These are phyloP conservation scores for Oidium heveae DNA, from an alignment of 2,329 filamentous ascomycete species.

Conservation along the genomic window DNA sequence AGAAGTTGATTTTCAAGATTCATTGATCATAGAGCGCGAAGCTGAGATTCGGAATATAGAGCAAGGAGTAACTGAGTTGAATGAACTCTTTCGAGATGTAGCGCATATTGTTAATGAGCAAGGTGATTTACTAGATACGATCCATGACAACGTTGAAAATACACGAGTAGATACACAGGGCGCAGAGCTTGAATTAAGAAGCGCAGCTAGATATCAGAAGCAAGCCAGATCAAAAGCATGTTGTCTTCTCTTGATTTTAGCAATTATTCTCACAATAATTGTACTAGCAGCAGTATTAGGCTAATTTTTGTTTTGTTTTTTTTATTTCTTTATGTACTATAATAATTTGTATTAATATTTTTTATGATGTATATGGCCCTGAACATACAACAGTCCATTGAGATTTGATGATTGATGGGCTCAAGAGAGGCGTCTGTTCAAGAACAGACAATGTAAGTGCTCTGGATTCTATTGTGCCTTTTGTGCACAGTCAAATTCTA, in stretches of 20 bases:
- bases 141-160: constrained; percentile 68
- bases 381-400: no score
- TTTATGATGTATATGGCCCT: no score
- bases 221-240: constrained; percentile 86
- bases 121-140: constrained; percentile 66
- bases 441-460: no score
- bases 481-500: no score
- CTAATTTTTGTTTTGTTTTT: constrained; percentile 15
- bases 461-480: no score
- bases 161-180: constrained; percentile 60
- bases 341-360: no score
- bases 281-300: constrained; percentile 66
- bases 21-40: constrained; percentile 85
- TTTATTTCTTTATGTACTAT: no score
- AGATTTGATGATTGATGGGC: no score
- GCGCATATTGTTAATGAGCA: constrained; percentile 92
- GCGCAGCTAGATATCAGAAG: constrained; percentile 81
- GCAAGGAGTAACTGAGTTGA: constrained; percentile 82
- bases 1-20: constrained; percentile 94
- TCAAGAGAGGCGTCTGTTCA: no score
- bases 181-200: constrained; percentile 63
- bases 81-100: constrained; percentile 93
- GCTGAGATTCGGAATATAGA: constrained; percentile 95
- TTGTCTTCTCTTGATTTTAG: constrained; percentile 68
- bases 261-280: constrained; percentile 71